Percentiles rank a stretch among this genome's conserved stretches.
Evolutionary conservation across 805 yeast species (phyloP).

Genomic region (Yarrowia sp.): DNA sequence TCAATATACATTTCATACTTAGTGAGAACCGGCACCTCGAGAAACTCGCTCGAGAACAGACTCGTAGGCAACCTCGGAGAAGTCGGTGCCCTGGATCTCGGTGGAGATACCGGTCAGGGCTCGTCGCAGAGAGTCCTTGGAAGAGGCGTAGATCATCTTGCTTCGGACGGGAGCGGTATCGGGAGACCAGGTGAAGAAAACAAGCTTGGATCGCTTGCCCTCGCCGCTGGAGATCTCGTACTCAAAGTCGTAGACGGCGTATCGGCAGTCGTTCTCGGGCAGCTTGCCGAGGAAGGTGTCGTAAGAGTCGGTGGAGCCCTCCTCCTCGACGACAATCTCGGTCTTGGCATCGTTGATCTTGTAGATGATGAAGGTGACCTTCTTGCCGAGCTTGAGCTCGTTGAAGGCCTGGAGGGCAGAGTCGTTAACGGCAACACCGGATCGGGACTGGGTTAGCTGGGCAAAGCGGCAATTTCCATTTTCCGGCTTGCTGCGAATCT

Average conservation of each 20-base stretch:
- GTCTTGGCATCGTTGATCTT: slow-evolving; percentile 85
- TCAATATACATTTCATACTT: slow-evolving; percentile 42
- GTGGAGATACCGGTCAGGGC: slow-evolving; percentile 93
- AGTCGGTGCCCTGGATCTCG: slow-evolving; percentile 98
- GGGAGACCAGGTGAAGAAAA: slow-evolving; percentile 92
- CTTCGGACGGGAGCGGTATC: slow-evolving; percentile 92
- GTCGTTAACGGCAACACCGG: slow-evolving; percentile 82
- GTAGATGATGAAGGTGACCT: slow-evolving; percentile 81
- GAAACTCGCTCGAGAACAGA: slow-evolving; percentile 88
- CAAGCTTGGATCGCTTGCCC: slow-evolving; percentile 85
- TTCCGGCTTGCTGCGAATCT: no score
- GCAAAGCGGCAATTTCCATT: no score
- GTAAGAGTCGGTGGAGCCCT: slow-evolving; percentile 76
- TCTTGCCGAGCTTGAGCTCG: slow-evolving; percentile 86
- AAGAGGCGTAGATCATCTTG: slow-evolving; percentile 98
- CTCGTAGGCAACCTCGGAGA: slow-evolving; percentile 94
- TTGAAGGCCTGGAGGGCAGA: slow-evolving; percentile 94
- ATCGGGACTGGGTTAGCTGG: slow-evolving; percentile 37
- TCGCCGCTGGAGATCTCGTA: slow-evolving; percentile 88
- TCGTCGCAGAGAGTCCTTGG: slow-evolving; percentile 97
- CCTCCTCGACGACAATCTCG: slow-evolving; percentile 86
- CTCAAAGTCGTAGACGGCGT: slow-evolving; percentile 96
- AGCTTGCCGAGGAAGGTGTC: slow-evolving; percentile 85
- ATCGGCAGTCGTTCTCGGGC: slow-evolving; percentile 95
- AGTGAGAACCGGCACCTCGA: slow-evolving; percentile 75